Evolutionary conservation across 176 grass and related monocot genomes (phyloP), one percentile per base, ranked within the genome.

Genomic region (Bonia amplexicaulis): DNA sequence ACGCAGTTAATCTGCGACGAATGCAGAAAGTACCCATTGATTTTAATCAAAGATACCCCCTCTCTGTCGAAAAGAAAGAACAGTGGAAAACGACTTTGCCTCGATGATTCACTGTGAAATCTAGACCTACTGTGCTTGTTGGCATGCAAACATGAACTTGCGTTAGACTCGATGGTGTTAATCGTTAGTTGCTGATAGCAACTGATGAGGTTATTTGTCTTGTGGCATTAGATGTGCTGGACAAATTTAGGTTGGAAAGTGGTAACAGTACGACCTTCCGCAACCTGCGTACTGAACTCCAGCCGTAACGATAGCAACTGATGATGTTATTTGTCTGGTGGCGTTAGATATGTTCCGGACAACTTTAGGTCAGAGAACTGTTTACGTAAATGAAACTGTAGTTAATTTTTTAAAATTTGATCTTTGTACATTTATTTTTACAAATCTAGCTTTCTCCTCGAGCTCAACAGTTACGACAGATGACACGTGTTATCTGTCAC

Each of bases 351-450:
- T 0, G 35, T 5, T 4, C 35, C 35, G 35, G 35, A 37, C 35
- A 37, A 5, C 35, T 37, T 37, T 37, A 37, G 35, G 35, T 37
- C 5, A 4, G 0, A 37, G 35, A 5, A 37, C 35, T 5, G 35
- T 37, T 37, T 5, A 37, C 35, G 4, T 5, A 0, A 5, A 37
- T 37, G 0, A 5, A 4, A 4, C 35, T 37, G 33, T 37, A 37
- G 4, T 0, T 37, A 37, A 0, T 37, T 37, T 37, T 37, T 37
- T 37, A 3, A 33, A 33, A 33, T 33, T 33, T 0, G 31, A 3
- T 33, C 0, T 33, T 3, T 33, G 3, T 0, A 3, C 3, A 33
- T 3, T 33, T 0, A 3, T 0, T 33, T 33, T 33, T 3, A 33
- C 3, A 33, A 33, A 33, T 3, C 31, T 33, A 33, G 3, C 3